Percentiles rank a stretch among this genome's conserved stretches.
These are phyloP conservation scores for Collybia nuda DNA, from an alignment of 768 basidiomycete species.

Conservation along the genomic window DNA sequence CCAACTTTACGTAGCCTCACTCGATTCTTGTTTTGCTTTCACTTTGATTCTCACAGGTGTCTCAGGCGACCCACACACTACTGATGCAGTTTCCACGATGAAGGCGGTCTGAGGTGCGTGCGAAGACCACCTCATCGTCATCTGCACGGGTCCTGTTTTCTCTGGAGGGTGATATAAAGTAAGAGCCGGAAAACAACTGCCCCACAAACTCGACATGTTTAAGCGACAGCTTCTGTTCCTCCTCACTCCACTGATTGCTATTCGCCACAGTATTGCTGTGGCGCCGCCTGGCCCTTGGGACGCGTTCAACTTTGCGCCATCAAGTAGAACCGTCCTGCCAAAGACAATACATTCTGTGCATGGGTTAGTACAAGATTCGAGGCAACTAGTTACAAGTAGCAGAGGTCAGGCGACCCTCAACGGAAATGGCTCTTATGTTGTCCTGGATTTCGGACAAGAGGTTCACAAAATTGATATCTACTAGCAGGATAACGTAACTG, in stretches of 20 bases:
- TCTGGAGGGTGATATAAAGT: no score
- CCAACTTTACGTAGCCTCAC: no score
- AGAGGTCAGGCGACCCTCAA: conserved; percentile 23
- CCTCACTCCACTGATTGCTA: not conserved
- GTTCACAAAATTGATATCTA: conserved; percentile 12
- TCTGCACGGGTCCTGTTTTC: no score
- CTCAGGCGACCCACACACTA: no score
- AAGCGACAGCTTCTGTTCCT: not conserved
- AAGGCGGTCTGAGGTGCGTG: no score
- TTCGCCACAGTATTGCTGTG: conserved; percentile 8
- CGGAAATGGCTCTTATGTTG: conserved; percentile 31
- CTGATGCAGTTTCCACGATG: no score
- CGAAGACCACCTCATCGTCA: no score
- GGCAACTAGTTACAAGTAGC: conserved; percentile 21
- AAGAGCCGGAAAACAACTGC: not conserved
- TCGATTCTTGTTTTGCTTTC: no score
- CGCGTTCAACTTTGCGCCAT: conserved; percentile 39
- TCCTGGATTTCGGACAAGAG: conserved; percentile 39
- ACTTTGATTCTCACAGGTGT: no score
- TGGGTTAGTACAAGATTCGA: conserved; percentile 25
- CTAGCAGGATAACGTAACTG: not conserved
- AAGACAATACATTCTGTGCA: conserved; percentile 20
- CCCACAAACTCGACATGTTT: not conserved
- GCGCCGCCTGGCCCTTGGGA: conserved; percentile 45
- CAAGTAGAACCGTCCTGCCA: conserved; percentile 28